Base-by-base conservation (phyloP, 2,329 filamentous ascomycete genomes). In the Ilyonectria robusta region DNA sequence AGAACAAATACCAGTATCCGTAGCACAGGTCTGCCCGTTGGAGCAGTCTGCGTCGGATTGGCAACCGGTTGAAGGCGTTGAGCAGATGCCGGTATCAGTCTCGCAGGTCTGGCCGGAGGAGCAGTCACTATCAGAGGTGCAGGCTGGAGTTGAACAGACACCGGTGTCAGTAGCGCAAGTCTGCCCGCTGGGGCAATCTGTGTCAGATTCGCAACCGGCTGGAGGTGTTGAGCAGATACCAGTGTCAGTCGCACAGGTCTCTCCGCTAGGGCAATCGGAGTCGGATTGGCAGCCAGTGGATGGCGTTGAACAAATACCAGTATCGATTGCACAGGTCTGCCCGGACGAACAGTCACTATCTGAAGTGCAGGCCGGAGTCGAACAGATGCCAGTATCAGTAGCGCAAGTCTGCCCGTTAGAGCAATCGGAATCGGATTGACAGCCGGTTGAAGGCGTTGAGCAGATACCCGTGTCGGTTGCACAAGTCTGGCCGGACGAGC, bases 101-200 rank as follows among this genome's bases (percentile, higher is more conserved):
- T 6, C 26, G 6, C 26, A 26, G 3, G 21, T 47, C 19, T 26
- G 9, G 1, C 21, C 13, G 1, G 23, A 13, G 4, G 21, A 9
- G 15, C 62, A 65, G 7, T 65, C 33, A 4, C 48, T 15, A 33
- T 65, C 46, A 10, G 44, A 26, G 2, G 40, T 17, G n/a, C 59
- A 62, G 23, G 29, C 2, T 2, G 59, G 51, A 3, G 55, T 42
- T 44, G 15, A 26, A 26, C 26, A 26, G 26, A 26, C 6, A 1
- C 51, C 51, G 4, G 26, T 37, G 10, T 40, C 35, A 6, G 26
- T 26, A 26, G 26, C 26, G 13, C 60, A 62, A 3, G 21, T 57
- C 53, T 62, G 42, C 8, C 50, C 50, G 53, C 4, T 40, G 1
- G 17, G 19, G 3, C 59, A 62, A 17, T 46, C 6, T 15, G 26